Evolutionary conservation across 2,329 filamentous ascomycete species (phyloP), one percentile per base, ranked within the genome.

Genomic region (Drechslera avenae): DNA sequence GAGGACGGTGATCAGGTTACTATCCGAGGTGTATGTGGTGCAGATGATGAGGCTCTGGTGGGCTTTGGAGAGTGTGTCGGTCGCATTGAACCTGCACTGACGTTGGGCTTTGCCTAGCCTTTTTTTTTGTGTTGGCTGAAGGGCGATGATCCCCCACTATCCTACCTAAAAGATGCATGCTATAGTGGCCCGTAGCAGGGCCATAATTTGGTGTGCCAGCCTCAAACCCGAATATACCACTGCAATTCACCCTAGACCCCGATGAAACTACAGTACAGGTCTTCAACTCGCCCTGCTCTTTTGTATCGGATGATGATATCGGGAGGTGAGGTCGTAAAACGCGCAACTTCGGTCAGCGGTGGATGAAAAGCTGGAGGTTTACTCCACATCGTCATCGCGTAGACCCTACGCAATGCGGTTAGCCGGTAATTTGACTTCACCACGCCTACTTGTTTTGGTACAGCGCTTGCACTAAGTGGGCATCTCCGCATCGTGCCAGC

Each of bases 1-100:
- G 80, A 89, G 62, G 89, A 93, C 62, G 89, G 88, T 0, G 90
- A 94, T 66, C 84, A 83, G 2, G 70, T 91, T 10, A 80, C 81
- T 1, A 79, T 93, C 32, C 80, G 81, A 1, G 90, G 90, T 1
- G 80, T 82, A 6, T 87, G 84, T 62, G 87, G 86, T 4, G 68
- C 68, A 1, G 80, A 84, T 47, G 83, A 86, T 23, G 84, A 85
- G 2, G 80, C 76, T n/a, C 77, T 86, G 44, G 86, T 94, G 19
- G 90, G 90, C 0, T 93, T 93, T 71, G 89, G 90, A 2, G 83
- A 90, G 57, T 90, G 88, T 58, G 76, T 78, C 16, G 89, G 88
- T 12, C 83, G 72, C 31, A 86, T 92, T 50, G 67, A 73, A 54
- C 69, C 71, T 18, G 71, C 72, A 4, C n/a, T 71, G 33, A 58